Conservation (phyloP, 306 rosid species). For the Ormosia emarginata region DNA sequence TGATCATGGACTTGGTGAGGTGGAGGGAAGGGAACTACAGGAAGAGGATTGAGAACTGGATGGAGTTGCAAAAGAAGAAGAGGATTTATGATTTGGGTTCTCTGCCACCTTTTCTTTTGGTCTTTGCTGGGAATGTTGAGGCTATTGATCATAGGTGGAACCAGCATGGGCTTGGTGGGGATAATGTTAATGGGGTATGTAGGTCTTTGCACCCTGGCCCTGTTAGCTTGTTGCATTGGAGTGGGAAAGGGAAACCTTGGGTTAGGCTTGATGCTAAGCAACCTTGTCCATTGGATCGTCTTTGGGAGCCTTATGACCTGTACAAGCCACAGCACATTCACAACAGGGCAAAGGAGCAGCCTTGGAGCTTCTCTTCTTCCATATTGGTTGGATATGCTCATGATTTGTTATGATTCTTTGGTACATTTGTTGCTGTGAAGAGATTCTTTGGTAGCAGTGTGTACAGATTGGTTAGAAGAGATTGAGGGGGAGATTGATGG, state of each 20-base stretch:
- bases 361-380: conserved; percentile 44
- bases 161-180: conserved; percentile 95
- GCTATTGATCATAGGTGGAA: conserved; percentile 89
- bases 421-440: conserved; percentile 28
- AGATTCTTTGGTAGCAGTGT: conserved; percentile 46
- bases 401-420: conserved; percentile 49
- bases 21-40: conserved; percentile 76
- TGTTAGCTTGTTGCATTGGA: conserved; percentile 89
- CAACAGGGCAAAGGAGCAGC: neutral
- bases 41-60: conserved; percentile 81
- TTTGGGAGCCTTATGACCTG: conserved; percentile 96
- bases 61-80: conserved; percentile 69
- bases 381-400: conserved; percentile 46
- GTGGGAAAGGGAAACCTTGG: conserved; percentile 99
- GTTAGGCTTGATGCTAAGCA: conserved; percentile 68
- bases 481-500: neutral
- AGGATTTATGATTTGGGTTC: conserved; percentile 91
- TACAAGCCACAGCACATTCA: conserved; percentile 24
- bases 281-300: conserved; percentile 71
- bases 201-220: conserved; percentile 91
- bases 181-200: conserved; percentile 78
- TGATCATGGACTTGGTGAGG: conserved; percentile 75
- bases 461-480: conserved; percentile 52
- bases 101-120: conserved; percentile 75
- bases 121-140: conserved; percentile 78